These are phyloP conservation scores for Xylaria intraflava DNA, from an alignment of 495 filamentous ascomycete genomes.

Conservation along the genomic window DNA sequence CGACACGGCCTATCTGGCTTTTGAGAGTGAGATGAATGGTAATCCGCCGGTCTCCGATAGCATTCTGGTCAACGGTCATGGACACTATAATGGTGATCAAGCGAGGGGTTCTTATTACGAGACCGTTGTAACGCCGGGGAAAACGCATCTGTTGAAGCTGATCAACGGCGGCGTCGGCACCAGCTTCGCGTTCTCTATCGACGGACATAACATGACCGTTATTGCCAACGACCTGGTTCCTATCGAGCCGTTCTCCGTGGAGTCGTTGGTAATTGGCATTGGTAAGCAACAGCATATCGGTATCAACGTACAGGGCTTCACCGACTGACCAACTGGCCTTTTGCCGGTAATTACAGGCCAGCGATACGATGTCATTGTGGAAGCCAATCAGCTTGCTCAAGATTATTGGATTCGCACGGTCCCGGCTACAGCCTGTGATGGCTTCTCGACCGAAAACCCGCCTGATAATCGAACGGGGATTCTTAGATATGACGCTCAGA, in stretches of 20 bases:
- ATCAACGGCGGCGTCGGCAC: conserved; percentile 44
- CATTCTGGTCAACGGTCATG: conserved; percentile 36
- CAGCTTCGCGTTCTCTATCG: conserved; percentile 29
- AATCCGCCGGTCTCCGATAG: conserved; percentile 24
- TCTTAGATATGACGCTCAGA: conserved; percentile 39
- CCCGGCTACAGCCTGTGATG: conserved; percentile 36
- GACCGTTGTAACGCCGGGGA: conserved; percentile 30
- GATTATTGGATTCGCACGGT: conserved; percentile 51
- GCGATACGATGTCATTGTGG: conserved; percentile 59
- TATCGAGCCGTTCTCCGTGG: conserved; percentile 37
- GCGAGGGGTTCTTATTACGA: conserved; percentile 23
- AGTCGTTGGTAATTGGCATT: conserved; percentile 47
- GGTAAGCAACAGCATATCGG: conserved; percentile 29
- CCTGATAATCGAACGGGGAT: conserved; percentile 48
- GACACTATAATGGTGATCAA: conserved; percentile 28
- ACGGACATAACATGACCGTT: conserved; percentile 45
- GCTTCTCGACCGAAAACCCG: conserved; percentile 22
- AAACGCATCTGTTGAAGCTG: conserved; percentile 44
- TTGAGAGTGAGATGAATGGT: conserved; percentile 16
- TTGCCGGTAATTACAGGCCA: conserved; percentile 46
- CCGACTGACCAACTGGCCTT: conserved; percentile 31
- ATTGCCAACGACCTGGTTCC: conserved; percentile 43
- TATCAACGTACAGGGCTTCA: neutral
- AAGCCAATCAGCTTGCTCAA: conserved; percentile 41
- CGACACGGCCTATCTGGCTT: conserved; percentile 10